phyloP scores from a whole-genome alignment of 1,284 basidiomycete genomes.

The Tilletia indica region DNA sequence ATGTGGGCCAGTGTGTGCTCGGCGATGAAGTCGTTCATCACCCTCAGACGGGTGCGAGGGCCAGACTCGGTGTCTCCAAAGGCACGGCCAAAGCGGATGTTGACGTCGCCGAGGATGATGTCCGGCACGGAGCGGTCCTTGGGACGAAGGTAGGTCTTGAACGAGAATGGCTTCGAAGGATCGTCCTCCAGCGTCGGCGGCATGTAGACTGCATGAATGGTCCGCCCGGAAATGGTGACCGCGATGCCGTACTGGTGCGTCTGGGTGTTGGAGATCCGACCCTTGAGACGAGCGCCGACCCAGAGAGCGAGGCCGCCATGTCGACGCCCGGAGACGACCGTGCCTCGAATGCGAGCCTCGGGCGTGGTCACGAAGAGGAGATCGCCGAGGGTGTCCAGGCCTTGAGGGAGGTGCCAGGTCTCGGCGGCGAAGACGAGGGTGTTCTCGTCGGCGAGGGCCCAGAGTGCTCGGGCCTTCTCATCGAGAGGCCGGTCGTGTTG shows the following conservation, averaged over 20 bases:
- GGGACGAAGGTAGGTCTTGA: background rate
- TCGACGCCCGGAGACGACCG: background rate
- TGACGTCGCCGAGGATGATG: slow-evolving; percentile 6
- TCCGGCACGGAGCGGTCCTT: background rate
- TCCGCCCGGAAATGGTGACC: background rate
- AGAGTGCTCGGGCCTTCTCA: background rate
- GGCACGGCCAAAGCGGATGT: background rate
- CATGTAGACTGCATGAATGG: background rate
- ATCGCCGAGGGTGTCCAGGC: background rate
- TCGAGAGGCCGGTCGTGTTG: background rate
- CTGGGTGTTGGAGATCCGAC: background rate
- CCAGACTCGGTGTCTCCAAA: background rate
- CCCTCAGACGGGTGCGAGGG: background rate
- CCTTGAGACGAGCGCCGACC: background rate
- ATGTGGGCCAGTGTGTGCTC: background rate
- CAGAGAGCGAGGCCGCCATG: background rate
- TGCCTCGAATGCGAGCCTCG: background rate
- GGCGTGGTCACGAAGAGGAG: background rate
- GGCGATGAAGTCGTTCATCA: background rate
- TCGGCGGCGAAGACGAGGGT: background rate
- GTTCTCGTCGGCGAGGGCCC: background rate
- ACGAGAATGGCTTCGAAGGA: background rate
- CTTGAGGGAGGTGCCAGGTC: background rate
- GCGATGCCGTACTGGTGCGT: background rate
- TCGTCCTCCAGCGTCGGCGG: background rate